Base-by-base conservation (phyloP, 805 yeast genomes). In the Saccharomycopsis amapae region DNA sequence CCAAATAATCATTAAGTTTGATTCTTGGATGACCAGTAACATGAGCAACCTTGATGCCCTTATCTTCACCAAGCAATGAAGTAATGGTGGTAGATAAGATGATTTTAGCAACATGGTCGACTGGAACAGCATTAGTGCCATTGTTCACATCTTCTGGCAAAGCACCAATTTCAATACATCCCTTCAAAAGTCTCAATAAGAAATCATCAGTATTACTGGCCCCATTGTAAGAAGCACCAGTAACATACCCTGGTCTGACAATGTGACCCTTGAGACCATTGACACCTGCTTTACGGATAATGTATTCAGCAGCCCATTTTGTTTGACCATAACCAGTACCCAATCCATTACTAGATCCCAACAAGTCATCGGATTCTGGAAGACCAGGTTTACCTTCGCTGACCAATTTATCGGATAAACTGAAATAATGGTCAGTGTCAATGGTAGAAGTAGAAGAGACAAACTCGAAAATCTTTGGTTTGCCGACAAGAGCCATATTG, bases 11-110 rank as follows among this genome's bases (percentile, higher is more conserved):
- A 57, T 78, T 81, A 68, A 89, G 84, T 35, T 75, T 68, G 49
- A 87, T 79, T 62, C 98, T 79, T 50, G 99, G 99, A 57, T 93
- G 97, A 20, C 90, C 94, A 4, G 97, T 93, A n/a, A 93, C 97
- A 38, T 93, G 98, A 1, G 87, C 88, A 35, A 94, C 98, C 1
- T 80, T 67, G 36, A 79, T 71, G 13, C 67, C 67, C 17, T 26
- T n/a, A n/a, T n/a, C 15, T 1, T 56, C 56, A 20, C 93, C 85
- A 12, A 38, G 30, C 10, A 44, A 34, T 10, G 39, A 33, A 13
- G 31, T 33, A 15, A 41, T 13, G 0, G 96, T 82, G 23, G 93
- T 67, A 1, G 97, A 86, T 42, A 81, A 85, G 22, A 81, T 85
- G 20, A 88, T 85, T 39, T 95, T 75, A 1, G 99, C 97, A 54